phyloP scores from a whole-genome alignment of 2,329 filamentous ascomycete genomes.

The Apiospora koreana region DNA sequence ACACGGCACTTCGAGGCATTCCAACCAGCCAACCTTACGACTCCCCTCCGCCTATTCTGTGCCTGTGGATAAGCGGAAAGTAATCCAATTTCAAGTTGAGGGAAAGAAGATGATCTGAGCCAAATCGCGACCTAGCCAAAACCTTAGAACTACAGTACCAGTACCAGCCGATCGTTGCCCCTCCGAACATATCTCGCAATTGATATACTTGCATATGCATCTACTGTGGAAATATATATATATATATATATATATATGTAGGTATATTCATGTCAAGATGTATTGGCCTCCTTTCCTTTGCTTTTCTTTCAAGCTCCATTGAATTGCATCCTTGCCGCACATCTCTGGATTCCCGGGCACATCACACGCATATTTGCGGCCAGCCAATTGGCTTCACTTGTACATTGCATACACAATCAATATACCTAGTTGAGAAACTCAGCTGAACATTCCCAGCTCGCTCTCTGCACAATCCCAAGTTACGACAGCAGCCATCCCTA shows the following conservation, averaged over 20 bases:
- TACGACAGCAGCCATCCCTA: neutral
- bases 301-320: neutral
- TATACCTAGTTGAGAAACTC: neutral
- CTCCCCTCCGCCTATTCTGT: neutral
- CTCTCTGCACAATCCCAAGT: neutral
- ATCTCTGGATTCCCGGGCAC: neutral
- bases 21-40: constrained; percentile 1
- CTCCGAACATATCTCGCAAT: neutral
- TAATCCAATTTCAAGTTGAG: neutral
- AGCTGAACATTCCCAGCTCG: neutral
- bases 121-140: neutral
- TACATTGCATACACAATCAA: neutral
- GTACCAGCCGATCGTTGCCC: neutral
- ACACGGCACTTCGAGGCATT: neutral
- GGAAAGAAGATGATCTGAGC: neutral
- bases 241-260: neutral
- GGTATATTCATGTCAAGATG: neutral
- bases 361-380: neutral
- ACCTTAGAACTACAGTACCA: too few species aligned
- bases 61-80: neutral
- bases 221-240: too few species aligned
- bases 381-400: neutral
- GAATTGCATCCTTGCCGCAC: neutral
- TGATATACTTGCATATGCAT: neutral
- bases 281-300: neutral